A percentile compares a stretch with the other conserved stretches of the same genome.
Evolutionary conservation across 768 basidiomycete species (phyloP).

Genomic region (Gymnopilus junonius): DNA sequence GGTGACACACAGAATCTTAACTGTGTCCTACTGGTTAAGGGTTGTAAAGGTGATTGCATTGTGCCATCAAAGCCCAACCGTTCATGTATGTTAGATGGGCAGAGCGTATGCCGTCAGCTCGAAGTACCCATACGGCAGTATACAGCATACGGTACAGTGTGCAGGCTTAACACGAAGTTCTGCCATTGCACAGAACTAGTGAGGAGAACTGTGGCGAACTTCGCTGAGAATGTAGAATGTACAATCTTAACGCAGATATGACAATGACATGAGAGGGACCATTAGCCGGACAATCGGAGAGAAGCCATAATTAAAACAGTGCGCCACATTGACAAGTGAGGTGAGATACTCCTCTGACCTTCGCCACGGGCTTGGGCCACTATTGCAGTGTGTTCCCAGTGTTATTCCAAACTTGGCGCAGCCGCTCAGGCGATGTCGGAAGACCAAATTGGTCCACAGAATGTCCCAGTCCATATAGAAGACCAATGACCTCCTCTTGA

Average conservation of each 20-base stretch:
- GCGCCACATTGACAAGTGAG: slow-evolving; percentile 1
- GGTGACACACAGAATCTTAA: too few species aligned
- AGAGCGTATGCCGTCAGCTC: too few species aligned
- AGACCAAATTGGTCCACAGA: background rate
- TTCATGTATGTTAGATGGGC: too few species aligned
- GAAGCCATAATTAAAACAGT: background rate
- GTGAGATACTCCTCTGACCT: background rate
- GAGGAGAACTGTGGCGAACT: background rate
- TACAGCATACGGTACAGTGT: too few species aligned
- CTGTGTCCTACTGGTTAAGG: too few species aligned
- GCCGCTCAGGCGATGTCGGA: background rate
- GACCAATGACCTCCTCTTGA: too few species aligned
- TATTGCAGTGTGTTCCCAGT: background rate
- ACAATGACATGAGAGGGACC: background rate
- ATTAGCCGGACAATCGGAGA: background rate
- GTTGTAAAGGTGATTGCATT: too few species aligned
- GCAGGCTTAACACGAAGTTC: too few species aligned
- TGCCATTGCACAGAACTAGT: background rate
- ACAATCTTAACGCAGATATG: background rate
- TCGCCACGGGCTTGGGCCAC: background rate
- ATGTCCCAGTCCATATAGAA: background rate
- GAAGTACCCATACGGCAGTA: too few species aligned
- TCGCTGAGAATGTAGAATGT: background rate
- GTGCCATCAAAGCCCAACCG: too few species aligned
- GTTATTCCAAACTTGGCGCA: background rate